Evolutionary conservation across 2,329 filamentous ascomycete genomes (phyloP).

Genomic region (Claviceps monticola): DNA sequence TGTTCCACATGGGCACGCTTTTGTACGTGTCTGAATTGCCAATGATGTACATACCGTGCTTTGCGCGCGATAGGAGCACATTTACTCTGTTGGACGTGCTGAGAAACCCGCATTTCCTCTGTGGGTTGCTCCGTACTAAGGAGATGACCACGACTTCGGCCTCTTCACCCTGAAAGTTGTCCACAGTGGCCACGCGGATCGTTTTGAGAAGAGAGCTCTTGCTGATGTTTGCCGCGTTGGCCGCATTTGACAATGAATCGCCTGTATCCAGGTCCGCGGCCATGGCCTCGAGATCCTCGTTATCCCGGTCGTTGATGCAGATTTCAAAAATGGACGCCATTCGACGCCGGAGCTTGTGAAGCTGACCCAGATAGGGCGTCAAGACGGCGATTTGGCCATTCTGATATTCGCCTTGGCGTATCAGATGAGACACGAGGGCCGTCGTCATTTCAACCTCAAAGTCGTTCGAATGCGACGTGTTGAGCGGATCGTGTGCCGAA

Average conservation of each 20-base stretch:
- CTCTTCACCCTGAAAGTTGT: conserved; percentile 71
- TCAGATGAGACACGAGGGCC: conserved; percentile 49
- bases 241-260: not conserved
- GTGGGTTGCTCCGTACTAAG: conserved; percentile 53
- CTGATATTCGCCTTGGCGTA: conserved; percentile 48
- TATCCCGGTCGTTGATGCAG: conserved; percentile 49
- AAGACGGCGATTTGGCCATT: conserved; percentile 53
- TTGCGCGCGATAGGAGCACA: conserved; percentile 50
- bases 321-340: conserved; percentile 42
- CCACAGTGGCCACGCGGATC: conserved; percentile 49
- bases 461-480: conserved; percentile 37
- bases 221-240: not conserved
- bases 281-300: conserved; percentile 15
- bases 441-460: conserved; percentile 52
- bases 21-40: conserved; percentile 47
- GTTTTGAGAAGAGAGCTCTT: conserved; percentile 26
- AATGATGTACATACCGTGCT: conserved; percentile 59
- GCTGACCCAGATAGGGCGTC: conserved; percentile 49
- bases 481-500: conserved; percentile 16
- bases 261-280: not conserved
- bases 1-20: conserved; percentile 47
- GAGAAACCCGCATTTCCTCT: conserved; percentile 49
- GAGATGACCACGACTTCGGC: conserved; percentile 57
- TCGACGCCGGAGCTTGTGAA: conserved; percentile 32
- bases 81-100: conserved; percentile 54